These are phyloP conservation scores for Leccinum angustisporum DNA, from an alignment of 1,284 basidiomycete genomes.

Conservation along the genomic window DNA sequence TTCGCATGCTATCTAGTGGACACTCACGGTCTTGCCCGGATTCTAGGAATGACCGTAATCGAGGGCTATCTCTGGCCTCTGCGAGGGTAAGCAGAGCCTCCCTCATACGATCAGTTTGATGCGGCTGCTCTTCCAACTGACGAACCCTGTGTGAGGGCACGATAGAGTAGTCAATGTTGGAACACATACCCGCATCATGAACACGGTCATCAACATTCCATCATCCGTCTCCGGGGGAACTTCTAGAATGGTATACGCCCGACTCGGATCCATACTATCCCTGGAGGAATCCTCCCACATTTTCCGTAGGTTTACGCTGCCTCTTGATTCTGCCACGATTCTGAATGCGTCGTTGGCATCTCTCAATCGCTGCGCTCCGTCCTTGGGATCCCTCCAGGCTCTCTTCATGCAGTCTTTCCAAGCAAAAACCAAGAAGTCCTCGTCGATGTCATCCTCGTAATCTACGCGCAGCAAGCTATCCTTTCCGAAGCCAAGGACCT, in stretches of 20 bases:
- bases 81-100: constrained; percentile 69
- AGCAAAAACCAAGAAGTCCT: constrained; percentile 65
- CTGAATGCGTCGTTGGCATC: constrained; percentile 64
- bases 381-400: constrained; percentile 55
- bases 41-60: constrained; percentile 63
- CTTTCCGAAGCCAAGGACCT: constrained; percentile 63
- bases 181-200: constrained; percentile 64
- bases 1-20: constrained; percentile 2
- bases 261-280: constrained; percentile 64
- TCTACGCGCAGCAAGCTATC: constrained; percentile 60
- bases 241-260: constrained; percentile 75
- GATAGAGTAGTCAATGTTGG: constrained; percentile 5
- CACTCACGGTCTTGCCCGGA: constrained; percentile 72
- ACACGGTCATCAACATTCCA: constrained; percentile 72
- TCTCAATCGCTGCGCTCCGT: constrained; percentile 44
- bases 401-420: constrained; percentile 63
- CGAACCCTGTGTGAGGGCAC: constrained; percentile 9
- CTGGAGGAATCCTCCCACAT: constrained; percentile 55
- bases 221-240: constrained; percentile 73
- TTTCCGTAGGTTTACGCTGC: constrained; percentile 48
- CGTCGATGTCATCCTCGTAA: constrained; percentile 64
- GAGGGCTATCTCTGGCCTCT: constrained; percentile 71
- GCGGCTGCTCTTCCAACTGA: constrained; percentile 71
- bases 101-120: constrained; percentile 61
- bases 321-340: constrained; percentile 60